A percentile compares a stretch with the other conserved stretches of the same genome.
phyloP scores from a whole-genome alignment of 2,329 filamentous ascomycete genomes.

The Paraconiothyrium sp. region DNA sequence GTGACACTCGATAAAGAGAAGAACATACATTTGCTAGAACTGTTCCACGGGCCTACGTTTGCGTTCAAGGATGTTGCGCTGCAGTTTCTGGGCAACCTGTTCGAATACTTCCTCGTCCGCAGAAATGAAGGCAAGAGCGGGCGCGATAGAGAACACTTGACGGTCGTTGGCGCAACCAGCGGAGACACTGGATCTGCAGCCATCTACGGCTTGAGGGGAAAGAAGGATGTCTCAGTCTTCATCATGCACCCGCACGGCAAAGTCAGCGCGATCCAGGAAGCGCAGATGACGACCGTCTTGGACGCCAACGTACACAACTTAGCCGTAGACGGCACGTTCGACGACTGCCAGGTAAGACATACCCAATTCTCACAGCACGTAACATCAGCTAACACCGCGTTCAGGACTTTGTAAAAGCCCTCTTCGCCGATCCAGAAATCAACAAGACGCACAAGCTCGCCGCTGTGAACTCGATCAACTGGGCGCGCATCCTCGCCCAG shows the following conservation, averaged over 20 bases:
- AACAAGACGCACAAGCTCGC: constrained; percentile 86
- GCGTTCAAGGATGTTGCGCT: constrained; percentile 93
- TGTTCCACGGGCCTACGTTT: constrained; percentile 96
- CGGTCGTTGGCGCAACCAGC: constrained; percentile 54
- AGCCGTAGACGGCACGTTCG: constrained; percentile 88
- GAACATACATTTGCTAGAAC: constrained; percentile 86
- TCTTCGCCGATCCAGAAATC: constrained; percentile 86
- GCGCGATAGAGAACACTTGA: constrained; percentile 64
- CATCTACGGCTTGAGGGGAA: constrained; percentile 92
- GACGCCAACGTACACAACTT: constrained; percentile 95
- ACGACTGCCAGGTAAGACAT: constrained; percentile 81
- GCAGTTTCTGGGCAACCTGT: constrained; percentile 95
- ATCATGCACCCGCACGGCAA: constrained; percentile 93
- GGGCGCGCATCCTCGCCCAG: constrained; percentile 92
- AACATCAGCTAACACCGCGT: constrained; percentile 29
- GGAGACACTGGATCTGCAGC: constrained; percentile 85
- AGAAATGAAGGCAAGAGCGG: constrained; percentile 76
- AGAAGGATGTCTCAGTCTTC: constrained; percentile 96
- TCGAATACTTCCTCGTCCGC: constrained; percentile 84
- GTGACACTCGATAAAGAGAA: constrained; percentile 75
- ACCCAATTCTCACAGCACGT: not conserved
- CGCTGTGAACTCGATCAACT: constrained; percentile 97
- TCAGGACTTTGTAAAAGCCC: constrained; percentile 88
- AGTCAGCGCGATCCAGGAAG: constrained; percentile 90
- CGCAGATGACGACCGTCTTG: constrained; percentile 94